These are phyloP conservation scores for Epichloe typhina DNA, from an alignment of 2,329 filamentous ascomycete species.

Conservation along the genomic window DNA sequence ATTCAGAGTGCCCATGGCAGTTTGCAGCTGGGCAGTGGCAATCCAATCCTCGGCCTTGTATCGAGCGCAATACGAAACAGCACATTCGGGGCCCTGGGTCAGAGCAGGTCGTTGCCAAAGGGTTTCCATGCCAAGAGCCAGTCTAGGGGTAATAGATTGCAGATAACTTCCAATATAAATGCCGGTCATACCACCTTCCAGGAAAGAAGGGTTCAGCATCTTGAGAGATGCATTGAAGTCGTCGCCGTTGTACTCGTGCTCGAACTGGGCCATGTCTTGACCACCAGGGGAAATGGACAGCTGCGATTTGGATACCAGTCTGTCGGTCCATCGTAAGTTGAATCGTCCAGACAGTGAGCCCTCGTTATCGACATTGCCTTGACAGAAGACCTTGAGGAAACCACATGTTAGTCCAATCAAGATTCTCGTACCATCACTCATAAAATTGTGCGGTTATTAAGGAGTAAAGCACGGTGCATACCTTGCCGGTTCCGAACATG, in stretches of 20 bases:
- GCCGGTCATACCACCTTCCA: constrained; percentile 86
- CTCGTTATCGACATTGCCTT: constrained; percentile 91
- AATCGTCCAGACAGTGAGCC: constrained; percentile 75
- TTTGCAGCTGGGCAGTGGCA: constrained; percentile 74
- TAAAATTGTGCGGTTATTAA: background rate
- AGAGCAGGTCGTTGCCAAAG: constrained; percentile 85
- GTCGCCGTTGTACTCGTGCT: constrained; percentile 86
- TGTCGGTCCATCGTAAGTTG: constrained; percentile 79
- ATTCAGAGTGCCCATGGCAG: constrained; percentile 71
- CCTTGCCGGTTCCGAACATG: constrained; percentile 86
- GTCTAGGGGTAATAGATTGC: constrained; percentile 76
- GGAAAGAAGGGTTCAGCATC: constrained; percentile 83
- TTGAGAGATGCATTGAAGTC: constrained; percentile 93
- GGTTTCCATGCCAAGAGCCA: constrained; percentile 80
- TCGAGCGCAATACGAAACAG: constrained; percentile 76
- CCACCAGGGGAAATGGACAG: constrained; percentile 67
- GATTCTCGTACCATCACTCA: too few species aligned
- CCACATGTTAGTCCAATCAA: background rate
- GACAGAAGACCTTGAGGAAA: constrained; percentile 67
- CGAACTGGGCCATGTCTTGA: constrained; percentile 83
- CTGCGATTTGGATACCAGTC: constrained; percentile 74
- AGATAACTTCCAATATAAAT: constrained; percentile 95
- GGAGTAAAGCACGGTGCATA: constrained; percentile 24
- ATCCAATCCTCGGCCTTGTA: constrained; percentile 93
- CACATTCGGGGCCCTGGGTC: constrained; percentile 78